Evolutionary conservation across 106 monocot genomes (phyloP).

Genomic region (Dendrobium officinale): DNA sequence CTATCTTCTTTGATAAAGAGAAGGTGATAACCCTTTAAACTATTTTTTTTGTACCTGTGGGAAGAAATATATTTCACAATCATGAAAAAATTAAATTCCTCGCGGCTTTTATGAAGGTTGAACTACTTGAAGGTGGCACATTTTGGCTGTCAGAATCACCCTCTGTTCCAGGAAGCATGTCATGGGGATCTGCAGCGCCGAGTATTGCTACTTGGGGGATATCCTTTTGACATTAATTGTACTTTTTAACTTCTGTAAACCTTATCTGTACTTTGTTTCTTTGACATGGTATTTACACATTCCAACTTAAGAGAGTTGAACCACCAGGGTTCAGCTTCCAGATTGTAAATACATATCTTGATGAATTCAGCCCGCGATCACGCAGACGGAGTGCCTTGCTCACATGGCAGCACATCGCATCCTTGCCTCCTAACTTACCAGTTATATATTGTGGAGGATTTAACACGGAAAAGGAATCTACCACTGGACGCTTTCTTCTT

Average conservation of each 20-base stretch:
- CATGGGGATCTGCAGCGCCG: constrained; percentile 86
- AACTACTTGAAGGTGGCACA: constrained; percentile 90
- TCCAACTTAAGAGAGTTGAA: constrained; percentile 87
- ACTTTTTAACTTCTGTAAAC: background rate
- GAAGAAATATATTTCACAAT: background rate
- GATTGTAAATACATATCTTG: constrained; percentile 87
- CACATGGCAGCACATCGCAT: constrained; percentile 98
- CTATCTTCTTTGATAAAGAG: constrained; percentile 87
- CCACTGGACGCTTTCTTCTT: constrained; percentile 92
- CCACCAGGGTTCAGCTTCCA: constrained; percentile 91
- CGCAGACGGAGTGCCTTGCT: constrained; percentile 88
- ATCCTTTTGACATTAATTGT: constrained; percentile 44
- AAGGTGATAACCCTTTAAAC: constrained; percentile 50
- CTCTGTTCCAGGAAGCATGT: constrained; percentile 89
- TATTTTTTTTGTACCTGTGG: background rate
- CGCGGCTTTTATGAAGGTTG: constrained; percentile 55
- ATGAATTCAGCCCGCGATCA: constrained; percentile 81
- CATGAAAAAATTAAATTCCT: background rate
- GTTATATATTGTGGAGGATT: constrained; percentile 96
- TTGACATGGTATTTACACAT: constrained; percentile 87
- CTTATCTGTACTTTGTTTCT: constrained; percentile 20
- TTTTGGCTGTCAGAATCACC: constrained; percentile 99
- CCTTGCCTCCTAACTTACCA: constrained; percentile 80
- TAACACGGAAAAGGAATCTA: constrained; percentile 88
- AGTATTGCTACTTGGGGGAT: constrained; percentile 98